Evolutionary conservation across 768 basidiomycete genomes (phyloP).

Genomic region (Auricularia sp.): DNA sequence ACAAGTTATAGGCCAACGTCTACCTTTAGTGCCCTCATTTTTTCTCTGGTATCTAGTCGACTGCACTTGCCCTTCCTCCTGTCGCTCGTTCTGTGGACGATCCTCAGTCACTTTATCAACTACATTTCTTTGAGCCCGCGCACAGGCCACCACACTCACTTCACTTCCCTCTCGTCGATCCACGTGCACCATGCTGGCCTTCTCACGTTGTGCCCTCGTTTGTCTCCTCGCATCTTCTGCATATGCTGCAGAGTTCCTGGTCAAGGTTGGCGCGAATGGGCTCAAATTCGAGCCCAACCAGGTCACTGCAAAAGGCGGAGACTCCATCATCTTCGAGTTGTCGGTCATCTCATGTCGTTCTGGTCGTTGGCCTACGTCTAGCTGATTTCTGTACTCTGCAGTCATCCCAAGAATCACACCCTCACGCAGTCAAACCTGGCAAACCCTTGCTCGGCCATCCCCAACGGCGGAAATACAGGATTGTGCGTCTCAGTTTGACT

Average conservation of each 20-base stretch:
- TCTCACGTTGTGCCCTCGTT: not conserved
- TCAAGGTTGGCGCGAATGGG: not conserved
- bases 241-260: not conserved
- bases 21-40: too few relatives aligned
- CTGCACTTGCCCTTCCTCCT: too few relatives aligned
- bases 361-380: not conserved
- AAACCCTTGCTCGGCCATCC: constrained; percentile 28
- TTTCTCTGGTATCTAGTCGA: too few relatives aligned
- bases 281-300: not conserved
- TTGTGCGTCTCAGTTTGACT: constrained; percentile 4
- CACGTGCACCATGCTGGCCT: not conserved
- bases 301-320: not conserved
- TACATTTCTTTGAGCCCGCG: too few relatives aligned
- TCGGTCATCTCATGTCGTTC: not conserved
- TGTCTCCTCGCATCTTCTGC: not conserved
- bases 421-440: constrained; percentile 28
- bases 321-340: not conserved
- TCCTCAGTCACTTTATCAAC: too few relatives aligned
- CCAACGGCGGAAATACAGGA: constrained; percentile 30
- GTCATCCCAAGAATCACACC: constrained; percentile 11
- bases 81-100: too few relatives aligned
- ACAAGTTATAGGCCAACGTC: too few relatives aligned
- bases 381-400: not conserved
- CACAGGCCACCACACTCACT: too few relatives aligned
- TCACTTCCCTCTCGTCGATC: too few relatives aligned